Base-by-base conservation (phyloP, 257 asterid genomes). In the Gynochthodes officinalis region DNA sequence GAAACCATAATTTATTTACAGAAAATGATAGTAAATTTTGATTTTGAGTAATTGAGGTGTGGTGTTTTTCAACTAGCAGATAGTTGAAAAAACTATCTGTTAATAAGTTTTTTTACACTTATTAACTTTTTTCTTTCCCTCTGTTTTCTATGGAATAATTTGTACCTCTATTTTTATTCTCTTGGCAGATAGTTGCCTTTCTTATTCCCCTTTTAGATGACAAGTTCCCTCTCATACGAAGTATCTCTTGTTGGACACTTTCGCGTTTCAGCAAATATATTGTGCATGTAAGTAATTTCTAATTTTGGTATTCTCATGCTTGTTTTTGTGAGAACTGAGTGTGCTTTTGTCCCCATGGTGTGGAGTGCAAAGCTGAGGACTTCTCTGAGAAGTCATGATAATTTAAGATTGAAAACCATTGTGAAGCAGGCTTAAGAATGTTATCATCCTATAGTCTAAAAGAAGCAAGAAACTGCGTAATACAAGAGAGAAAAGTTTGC, bases 231-330 rank as follows among this genome's bases (percentile, higher is more conserved):
- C 82, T 95, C 71, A 95, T 92, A 75, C 89, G 99, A 77, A 95
- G 99, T 85, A 95, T 95, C 80, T 84, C 98, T 76, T 95, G 99
- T 69, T 95, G 99, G 99, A 92, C 99, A 16, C 84, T 95, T 33
- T 95, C 99, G 33, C 96, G 99, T 67, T 95, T 92, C 89, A 95
- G 99, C 86, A 95, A 89, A 77, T 95, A 82, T 82, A 84, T 92
- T 78, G 93, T 95, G 71, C 96, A 92, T 96, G 99, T 92, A 83
- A 85, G 81, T 60, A 23, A 70, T 75, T 10, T 21, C 37, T 35
- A 42, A 35, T 71, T 40, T 44, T 72, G 71, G 35, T 64, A 71
- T 49, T 10, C 2, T 27, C 28, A 3, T 52, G 1, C 23, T 8
- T 7, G 69, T 49, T 62, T 37, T 9, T 16, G n/a, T 63, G 4